Evolutionary conservation across 768 basidiomycete species (phyloP).

Genomic region (Kwoniella sp.): DNA sequence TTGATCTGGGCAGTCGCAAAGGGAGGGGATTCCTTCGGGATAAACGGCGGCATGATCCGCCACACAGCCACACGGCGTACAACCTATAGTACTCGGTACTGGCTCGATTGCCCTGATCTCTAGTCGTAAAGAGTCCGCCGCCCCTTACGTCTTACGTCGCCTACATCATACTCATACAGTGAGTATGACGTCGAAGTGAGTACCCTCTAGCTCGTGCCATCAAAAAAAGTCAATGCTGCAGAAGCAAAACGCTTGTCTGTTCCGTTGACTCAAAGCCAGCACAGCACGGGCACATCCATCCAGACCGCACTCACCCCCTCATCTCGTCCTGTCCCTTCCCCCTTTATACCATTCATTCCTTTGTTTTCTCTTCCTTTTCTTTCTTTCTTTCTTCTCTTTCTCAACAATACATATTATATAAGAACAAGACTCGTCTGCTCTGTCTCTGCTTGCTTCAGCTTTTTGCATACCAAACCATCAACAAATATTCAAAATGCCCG

Average conservation of each 20-base stretch:
- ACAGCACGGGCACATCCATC: not conserved
- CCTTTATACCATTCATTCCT: conserved; percentile 1
- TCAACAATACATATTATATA: not conserved
- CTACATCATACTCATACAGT: not conserved
- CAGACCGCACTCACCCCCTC: not conserved
- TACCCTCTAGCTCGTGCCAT: not conserved
- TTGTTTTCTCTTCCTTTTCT: not conserved
- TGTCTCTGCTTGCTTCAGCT: not conserved
- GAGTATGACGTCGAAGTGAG: not conserved
- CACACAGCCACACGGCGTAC: not conserved
- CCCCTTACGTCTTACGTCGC: not conserved
- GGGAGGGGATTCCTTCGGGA: not conserved
- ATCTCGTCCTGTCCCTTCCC: not conserved
- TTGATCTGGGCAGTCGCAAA: not conserved
- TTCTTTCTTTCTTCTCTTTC: conserved; percentile 4
- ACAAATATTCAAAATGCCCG: conserved; percentile 6
- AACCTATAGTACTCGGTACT: too few relatives aligned
- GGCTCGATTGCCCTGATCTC: not conserved
- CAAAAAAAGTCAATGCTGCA: not conserved
- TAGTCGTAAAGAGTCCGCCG: not conserved
- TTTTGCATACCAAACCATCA: not conserved
- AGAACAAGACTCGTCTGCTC: too few relatives aligned
- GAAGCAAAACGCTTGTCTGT: too few relatives aligned
- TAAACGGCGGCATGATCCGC: not conserved
- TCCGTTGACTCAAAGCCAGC: too few relatives aligned